A percentile compares a stretch with the other conserved stretches of the same genome.
phyloP scores from a whole-genome alignment of 441 rosid species.

The Pelargonium citronellum region DNA sequence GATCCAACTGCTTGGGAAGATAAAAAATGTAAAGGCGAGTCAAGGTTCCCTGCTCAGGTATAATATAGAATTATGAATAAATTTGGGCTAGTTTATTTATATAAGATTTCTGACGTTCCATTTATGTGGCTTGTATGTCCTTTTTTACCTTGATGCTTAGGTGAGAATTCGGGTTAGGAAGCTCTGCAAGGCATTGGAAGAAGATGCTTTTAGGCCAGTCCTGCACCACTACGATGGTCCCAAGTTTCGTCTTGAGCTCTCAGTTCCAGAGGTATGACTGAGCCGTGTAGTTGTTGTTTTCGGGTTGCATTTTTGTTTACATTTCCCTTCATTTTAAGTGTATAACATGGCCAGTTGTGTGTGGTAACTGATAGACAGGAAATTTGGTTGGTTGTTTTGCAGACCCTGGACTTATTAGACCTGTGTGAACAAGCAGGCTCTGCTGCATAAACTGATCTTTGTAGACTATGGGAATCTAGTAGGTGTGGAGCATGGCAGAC shows the following conservation, averaged over 20 bases:
- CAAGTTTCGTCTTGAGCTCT: conserved; percentile 90
- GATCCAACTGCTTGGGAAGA: conserved; percentile 99
- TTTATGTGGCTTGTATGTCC: too few relatives aligned
- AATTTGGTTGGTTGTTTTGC: conserved; percentile 26
- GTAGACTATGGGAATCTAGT: conserved; percentile 17
- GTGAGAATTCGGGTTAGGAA: conserved; percentile 77
- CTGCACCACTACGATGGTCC: conserved; percentile 98
- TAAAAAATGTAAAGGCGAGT: conserved; percentile 96
- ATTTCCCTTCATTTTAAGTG: background rate
- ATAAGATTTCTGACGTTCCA: too few relatives aligned
- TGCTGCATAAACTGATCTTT: conserved; percentile 33
- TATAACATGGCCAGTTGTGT: background rate
- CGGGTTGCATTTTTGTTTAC: background rate
- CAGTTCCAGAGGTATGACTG: conserved; percentile 80
- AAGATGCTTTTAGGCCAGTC: conserved; percentile 93
- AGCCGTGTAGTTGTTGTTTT: background rate
- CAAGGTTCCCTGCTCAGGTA: conserved; percentile 99
- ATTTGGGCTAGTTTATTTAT: too few relatives aligned
- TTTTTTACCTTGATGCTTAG: conserved; percentile 27
- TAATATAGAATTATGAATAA: conserved; percentile 2
- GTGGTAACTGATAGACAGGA: background rate
- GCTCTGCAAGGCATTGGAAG: conserved; percentile 91
- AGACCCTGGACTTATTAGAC: conserved; percentile 84
- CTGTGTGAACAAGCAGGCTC: conserved; percentile 92
- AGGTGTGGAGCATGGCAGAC: background rate